Conservation (phyloP, 2,329 filamentous ascomycete genomes). For the Ceratocystis variospora region DNA sequence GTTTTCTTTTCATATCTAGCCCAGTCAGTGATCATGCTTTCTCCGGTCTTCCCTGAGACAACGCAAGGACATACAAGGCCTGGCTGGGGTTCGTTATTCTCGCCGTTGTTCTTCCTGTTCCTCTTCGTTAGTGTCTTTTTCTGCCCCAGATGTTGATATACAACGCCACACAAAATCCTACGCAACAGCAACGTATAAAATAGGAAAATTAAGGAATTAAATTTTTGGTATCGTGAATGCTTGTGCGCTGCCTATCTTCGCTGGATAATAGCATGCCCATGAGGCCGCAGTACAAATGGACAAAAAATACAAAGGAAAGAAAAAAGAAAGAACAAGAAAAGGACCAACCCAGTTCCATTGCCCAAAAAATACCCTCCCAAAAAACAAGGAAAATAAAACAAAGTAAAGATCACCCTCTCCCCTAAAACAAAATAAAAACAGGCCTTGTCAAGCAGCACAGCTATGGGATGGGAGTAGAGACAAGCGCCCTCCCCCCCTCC, state of each 20-base stretch:
- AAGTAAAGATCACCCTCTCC: not conserved
- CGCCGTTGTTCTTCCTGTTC: too few relatives aligned
- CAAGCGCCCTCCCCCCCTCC: not conserved
- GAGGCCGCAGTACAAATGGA: too few relatives aligned
- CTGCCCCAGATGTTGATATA: not conserved
- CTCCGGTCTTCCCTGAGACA: not conserved
- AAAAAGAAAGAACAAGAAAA: not conserved
- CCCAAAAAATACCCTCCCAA: not conserved
- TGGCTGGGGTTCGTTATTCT: too few relatives aligned
- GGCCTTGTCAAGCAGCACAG: too few relatives aligned
- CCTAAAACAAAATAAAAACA: not conserved
- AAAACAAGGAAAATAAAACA: not conserved
- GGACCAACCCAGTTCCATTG: not conserved
- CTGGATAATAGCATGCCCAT: not conserved
- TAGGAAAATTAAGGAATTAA: not conserved
- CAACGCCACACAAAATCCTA: not conserved
- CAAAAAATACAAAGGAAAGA: not conserved
- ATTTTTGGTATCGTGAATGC: conserved; percentile 4
- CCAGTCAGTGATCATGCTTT: too few relatives aligned
- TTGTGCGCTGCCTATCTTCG: not conserved
- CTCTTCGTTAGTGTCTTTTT: not conserved
- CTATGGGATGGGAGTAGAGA: not conserved
- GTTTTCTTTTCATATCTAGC: too few relatives aligned
- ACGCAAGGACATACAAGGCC: too few relatives aligned
- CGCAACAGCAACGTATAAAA: not conserved